Base-by-base conservation (phyloP, 345 rosid species). In the Populus pruinosa region DNA sequence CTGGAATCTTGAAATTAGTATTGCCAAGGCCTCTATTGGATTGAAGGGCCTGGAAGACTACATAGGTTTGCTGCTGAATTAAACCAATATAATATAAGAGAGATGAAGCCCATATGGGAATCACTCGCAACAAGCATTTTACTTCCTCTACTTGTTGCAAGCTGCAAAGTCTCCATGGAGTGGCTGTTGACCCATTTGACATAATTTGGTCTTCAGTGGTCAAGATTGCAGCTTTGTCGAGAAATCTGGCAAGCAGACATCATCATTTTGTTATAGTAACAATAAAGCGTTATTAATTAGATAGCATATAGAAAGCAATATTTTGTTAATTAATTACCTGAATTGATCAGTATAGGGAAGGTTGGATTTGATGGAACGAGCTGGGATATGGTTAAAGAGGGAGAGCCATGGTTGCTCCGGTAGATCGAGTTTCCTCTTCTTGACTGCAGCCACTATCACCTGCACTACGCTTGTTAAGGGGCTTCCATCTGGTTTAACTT, bases 141-240 rank as follows among this genome's bases (percentile, higher is more conserved):
- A 44, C 78, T 79, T 79, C 78, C 36, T 79, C 82, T 12, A 69
- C 82, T 69, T 79, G 78, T 38, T 79, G 82, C 36, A 79, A 10
- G 69, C 78, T 79, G 82, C 78, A 73, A 27, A 79, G 82, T 39
- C 59, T 68, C 82, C 82, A 79, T 18, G 82, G 78, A 35, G 61
- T 62, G 39, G 69, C 70, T 9, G 74, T 10, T 14, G 75, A 61
- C 31, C 78, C 82, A 25, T 74, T 25, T 20, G 70, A 5, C 36
- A 43, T 69, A 3, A 79, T 74, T 69, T 61, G 20, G 82, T 79
- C 82, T 21, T 55, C 70, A 4, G 36, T 49, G n/a, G 75, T 74
- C 39, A 68, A 5, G 25, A 79, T 61, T 61, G 78, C 82, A 5
- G 78, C 78, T 35, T 69, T 79, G 70, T 74, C 56, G 10, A 79